Percentiles rank a stretch among this genome's conserved stretches.
Evolutionary conservation across 441 rosid genomes (phyloP).

Genomic region (Hura crepitans): DNA sequence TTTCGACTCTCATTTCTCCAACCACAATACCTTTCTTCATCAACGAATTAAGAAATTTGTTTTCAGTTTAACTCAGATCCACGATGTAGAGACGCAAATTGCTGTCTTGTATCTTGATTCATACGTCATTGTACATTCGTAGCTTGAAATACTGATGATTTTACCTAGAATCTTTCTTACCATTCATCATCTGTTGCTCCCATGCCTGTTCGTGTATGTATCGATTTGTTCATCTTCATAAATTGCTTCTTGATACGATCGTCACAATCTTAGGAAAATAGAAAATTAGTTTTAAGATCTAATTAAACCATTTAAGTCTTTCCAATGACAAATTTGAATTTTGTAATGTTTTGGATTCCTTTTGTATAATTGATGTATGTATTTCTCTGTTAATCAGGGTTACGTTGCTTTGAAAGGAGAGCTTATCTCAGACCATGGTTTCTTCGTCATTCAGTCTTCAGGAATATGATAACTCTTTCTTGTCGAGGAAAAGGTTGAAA

Average conservation of each 20-base stretch:
- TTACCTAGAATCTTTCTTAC: neutral
- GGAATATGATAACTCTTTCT: conserved; percentile 19
- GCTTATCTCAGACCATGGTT: conserved; percentile 40
- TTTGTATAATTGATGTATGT: neutral
- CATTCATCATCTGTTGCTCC: neutral
- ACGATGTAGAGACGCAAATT: neutral
- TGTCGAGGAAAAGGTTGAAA: conserved; percentile 38
- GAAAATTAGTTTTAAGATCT: neutral
- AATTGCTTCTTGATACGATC: neutral
- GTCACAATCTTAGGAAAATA: neutral
- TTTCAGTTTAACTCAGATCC: neutral
- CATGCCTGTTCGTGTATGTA: neutral
- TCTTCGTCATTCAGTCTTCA: conserved; percentile 34
- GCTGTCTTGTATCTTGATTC: neutral
- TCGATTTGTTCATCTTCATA: neutral
- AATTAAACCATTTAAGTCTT: neutral
- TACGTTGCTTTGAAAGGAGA: conserved; percentile 1
- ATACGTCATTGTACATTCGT: too few species aligned
- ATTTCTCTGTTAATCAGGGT: conserved; percentile 6
- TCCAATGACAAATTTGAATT: neutral
- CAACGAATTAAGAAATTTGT: neutral
- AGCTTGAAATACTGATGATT: neutral
- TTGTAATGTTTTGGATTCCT: neutral
- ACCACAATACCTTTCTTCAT: neutral
- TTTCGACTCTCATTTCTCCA: neutral